Base-by-base conservation (phyloP, 2,329 filamentous ascomycete genomes). In the Diaporthe vaccinii region DNA sequence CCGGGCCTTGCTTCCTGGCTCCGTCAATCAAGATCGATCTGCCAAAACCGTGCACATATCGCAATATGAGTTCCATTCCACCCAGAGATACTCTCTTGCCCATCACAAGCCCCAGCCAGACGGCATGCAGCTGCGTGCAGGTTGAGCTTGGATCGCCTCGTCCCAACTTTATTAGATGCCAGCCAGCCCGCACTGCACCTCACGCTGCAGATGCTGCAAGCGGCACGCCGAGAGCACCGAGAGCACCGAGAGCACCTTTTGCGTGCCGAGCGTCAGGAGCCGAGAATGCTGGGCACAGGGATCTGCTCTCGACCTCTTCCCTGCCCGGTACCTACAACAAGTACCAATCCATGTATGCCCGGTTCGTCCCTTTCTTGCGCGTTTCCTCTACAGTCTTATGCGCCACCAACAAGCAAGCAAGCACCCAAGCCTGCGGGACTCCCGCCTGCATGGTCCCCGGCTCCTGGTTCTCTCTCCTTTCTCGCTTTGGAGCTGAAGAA, bases 151-250 rank as follows among this genome's bases (percentile, higher is more conserved):
- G 46, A 65, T 65, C 71, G 58, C 25, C 36, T 22, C 25, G 58
- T 65, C 71, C 71, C 46, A 73, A 65, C 58, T 65, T 65, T 44
- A 55, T 65, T 44, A 41, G 61, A 65, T 65, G 15, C 61, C 59
- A 65, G 57, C 28, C 36, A 25, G 67, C 31, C 31, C n/a, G 28
- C 6, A 22, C 62, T 67, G 28, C 14, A n/a, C 62, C 41, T 65
- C 41, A 46, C 61, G 28, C 44, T 62, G 44, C 44, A 62, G 17
- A 36, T 69, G 34, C 65, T 69, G 51, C 51, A 53, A 6, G 15
- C 51, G 44, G 36, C 46, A 34, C 17, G 31, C 57, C 44, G 36
- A 55, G 58, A 25, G 55, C 46, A 34, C 20, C 44, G 36, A 55
- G 58, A 25, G 55, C 46, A 34, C 20, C 31, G 36, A 55, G 58